Evolutionary conservation across 306 rosid genomes (phyloP), one percentile per base, ranked within the genome.

Genomic region (Gastrolobium bilobum): DNA sequence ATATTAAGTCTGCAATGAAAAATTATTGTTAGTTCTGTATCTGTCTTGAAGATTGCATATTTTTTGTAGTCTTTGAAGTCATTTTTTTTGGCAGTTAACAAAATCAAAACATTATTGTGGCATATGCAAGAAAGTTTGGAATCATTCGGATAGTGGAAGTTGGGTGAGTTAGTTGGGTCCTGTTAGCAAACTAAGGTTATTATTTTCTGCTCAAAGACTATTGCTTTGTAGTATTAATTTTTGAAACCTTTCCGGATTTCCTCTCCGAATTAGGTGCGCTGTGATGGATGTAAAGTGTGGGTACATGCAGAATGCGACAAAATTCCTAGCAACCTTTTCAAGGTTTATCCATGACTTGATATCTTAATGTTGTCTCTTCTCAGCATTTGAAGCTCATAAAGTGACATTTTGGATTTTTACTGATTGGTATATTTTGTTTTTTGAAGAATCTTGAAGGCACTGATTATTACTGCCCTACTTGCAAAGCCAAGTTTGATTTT

Each of bases 231-330:
- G 47, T 74, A 26, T 69, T 64, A 65, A 75, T 15, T 5, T 34
- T 26, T 54, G 42, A 7, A 7, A 31, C 78, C 63, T 51, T 71
- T 62, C 46, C 13, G 78, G 67, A 62, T 56, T 60, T 39, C 58
- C 53, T 82, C 74, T 75, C 62, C 54, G 76, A 83, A 77, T 83
- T 77, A 96, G 99, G 99, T 96, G 52, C 99, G 98, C 13, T 96
- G 99, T 80, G 99, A 96, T 78, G 98, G 99, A 78, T 96, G 99
- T 84, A 93, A 90, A 83, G 98, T 93, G 59, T 96, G 99, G 99
- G 99, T 96, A 84, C 99, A 96, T 7, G 97, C 98, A 1, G 99
- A 89, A 82, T 96, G 99, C 7, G 99, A 91, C 91, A 89, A 89
- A 85, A 91, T 93, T 88, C 88, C 96, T 78, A 88, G 90, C 82